These are phyloP conservation scores for Luffa aegyptiaca DNA, from an alignment of 306 rosid species.

Conservation along the genomic window DNA sequence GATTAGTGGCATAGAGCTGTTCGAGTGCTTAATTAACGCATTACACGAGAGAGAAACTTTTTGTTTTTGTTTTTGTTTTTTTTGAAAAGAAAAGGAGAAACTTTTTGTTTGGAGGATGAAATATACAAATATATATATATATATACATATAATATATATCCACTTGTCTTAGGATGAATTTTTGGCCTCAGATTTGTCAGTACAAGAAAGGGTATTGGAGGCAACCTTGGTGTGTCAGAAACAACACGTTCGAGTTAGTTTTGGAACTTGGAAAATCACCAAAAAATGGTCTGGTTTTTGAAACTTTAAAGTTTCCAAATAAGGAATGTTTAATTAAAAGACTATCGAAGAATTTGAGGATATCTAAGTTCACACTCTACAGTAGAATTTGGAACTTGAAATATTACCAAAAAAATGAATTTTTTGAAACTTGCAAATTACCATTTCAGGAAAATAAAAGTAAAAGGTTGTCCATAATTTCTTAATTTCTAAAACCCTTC, in stretches of 20 bases:
- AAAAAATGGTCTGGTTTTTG: conserved; percentile 1
- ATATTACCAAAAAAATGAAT: neutral
- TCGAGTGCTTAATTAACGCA: neutral
- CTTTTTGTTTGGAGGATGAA: neutral
- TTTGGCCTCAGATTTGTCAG: neutral
- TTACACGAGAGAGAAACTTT: neutral
- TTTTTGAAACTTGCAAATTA: neutral
- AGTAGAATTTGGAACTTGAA: neutral
- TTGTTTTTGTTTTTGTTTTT: no score
- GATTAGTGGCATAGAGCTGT: neutral
- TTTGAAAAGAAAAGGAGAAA: no score
- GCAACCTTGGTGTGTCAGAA: neutral
- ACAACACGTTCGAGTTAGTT: neutral
- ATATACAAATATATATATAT: neutral
- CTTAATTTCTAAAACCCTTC: neutral
- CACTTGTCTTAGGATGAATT: neutral
- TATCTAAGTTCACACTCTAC: neutral
- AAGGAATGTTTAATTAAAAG: neutral
- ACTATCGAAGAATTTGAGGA: neutral
- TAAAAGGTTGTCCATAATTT: neutral
- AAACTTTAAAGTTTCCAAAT: conserved; percentile 5
- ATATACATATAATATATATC: neutral
- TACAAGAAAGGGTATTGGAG: neutral
- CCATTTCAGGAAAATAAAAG: neutral
- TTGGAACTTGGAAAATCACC: neutral